Evolutionary conservation across 257 asterid genomes (phyloP), one percentile per base, ranked within the genome.

Genomic region (Lycium barbarum): DNA sequence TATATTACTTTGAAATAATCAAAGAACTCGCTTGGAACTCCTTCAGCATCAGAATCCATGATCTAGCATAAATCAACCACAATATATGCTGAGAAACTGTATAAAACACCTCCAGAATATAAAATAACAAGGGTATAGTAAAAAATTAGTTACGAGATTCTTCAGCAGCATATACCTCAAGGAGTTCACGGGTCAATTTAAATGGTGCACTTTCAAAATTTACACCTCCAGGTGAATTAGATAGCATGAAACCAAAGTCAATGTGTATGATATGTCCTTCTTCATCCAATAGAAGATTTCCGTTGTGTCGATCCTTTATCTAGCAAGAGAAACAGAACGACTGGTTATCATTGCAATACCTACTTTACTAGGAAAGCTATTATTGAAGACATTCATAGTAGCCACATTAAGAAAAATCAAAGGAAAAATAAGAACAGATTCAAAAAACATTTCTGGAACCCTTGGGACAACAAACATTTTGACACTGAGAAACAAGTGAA

Each of bases 31-130:
- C 99, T 97, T 22, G 99, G 98, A 86, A 95, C 93, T 83, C 99
- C 99, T 88, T 97, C 99, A 79, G 99, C 99, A 87, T 97, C 99
- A 83, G 98, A 97, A 88, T 97, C 98, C 99, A 97, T 97, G 83
- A 97, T 97, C 99, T 96, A 84, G 86, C 51, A 74, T 88, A 90
- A 88, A 84, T 54, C 82, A 86, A 87, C 67, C 84, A 81, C 55
- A 58, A 38, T 40, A 62, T 74, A 74, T 74, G 61, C 54, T 82
- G 54, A 80, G 59, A 72, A 58, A 79, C 43, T 80, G 57, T 67
- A 80, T 84, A 67, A 83, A 78, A 53, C 82, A 33, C 63, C 65
- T 78, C 63, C 82, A 51, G 33, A 78, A 53, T 57, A 78, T 33
- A 33, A 78, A 53, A 53, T 15, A 78, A 78, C 1, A 38, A 18